phyloP scores from a whole-genome alignment of 164 flowering plant genomes.

The Hamamelis virginiana region DNA sequence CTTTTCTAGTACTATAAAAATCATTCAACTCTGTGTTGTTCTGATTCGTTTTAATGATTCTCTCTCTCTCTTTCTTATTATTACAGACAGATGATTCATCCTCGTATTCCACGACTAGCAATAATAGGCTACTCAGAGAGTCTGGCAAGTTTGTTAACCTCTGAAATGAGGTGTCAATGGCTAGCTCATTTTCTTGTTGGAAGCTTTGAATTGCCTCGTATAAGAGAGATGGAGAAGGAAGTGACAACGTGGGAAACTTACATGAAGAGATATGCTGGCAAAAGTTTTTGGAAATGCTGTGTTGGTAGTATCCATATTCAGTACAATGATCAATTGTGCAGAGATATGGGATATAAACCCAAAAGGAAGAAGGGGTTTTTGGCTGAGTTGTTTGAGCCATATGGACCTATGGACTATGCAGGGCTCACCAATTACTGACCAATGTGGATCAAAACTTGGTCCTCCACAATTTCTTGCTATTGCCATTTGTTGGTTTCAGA shows the following conservation, averaged over 20 bases:
- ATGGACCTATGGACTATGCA: conserved; percentile 27
- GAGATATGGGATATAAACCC: conserved; percentile 25
- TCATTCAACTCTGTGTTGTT: too few species aligned
- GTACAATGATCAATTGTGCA: conserved; percentile 35
- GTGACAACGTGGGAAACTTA: conserved; percentile 14
- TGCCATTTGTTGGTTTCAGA: not conserved
- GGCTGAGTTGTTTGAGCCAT: conserved; percentile 18
- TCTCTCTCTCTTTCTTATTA: too few species aligned
- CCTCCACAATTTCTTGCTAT: not conserved
- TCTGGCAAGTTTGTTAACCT: not conserved
- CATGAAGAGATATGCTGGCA: conserved; percentile 8
- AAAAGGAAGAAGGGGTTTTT: conserved; percentile 23
- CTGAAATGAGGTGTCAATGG: conserved; percentile 17
- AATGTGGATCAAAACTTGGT: not conserved
- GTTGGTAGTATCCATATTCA: conserved; percentile 12
- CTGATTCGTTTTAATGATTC: not conserved
- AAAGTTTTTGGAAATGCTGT: conserved; percentile 17
- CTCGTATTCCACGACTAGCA: conserved; percentile 18
- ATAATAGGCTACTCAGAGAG: conserved; percentile 12
- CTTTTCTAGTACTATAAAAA: too few species aligned
- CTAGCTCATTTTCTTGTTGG: conserved; percentile 9
- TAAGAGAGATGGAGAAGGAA: conserved; percentile 31
- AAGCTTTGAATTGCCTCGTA: conserved; percentile 2
- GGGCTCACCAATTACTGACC: not conserved
- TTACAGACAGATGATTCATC: conserved; percentile 18